Evolutionary conservation across 1,284 basidiomycete species (phyloP).

Genomic region (Bondarzewia mesenterica): DNA sequence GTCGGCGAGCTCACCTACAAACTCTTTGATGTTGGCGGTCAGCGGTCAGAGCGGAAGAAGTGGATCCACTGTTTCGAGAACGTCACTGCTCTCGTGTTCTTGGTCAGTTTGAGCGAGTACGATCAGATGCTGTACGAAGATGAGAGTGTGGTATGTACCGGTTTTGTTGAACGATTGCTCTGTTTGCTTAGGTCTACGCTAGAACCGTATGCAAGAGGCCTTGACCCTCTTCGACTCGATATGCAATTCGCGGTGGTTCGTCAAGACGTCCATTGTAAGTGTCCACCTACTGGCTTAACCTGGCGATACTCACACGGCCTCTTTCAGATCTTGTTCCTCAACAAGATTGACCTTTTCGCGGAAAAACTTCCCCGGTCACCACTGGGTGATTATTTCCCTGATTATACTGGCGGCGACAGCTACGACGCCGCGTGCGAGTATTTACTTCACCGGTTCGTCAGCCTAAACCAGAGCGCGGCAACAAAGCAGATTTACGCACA

Average conservation of each 20-base stretch:
- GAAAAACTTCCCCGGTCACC: slow-evolving; percentile 89
- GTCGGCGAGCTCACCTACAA: slow-evolving; percentile 91
- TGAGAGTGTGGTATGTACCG: slow-evolving; percentile 73
- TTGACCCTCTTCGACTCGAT: slow-evolving; percentile 94
- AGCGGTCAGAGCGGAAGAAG: slow-evolving; percentile 90
- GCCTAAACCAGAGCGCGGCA: slow-evolving; percentile 79
- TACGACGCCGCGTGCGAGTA: slow-evolving; percentile 86
- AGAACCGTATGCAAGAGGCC: slow-evolving; percentile 97
- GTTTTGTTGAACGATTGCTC: slow-evolving; percentile 1
- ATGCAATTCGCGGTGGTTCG: slow-evolving; percentile 93
- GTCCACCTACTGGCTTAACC: slow-evolving; percentile 11
- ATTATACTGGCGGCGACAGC: slow-evolving; percentile 73
- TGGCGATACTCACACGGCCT: background rate
- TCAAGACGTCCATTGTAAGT: slow-evolving; percentile 80
- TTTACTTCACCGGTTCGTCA: slow-evolving; percentile 80
- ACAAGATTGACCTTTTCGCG: slow-evolving; percentile 96
- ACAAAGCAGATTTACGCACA: slow-evolving; percentile 86
- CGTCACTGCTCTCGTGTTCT: slow-evolving; percentile 90
- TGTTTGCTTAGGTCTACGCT: slow-evolving; percentile 6
- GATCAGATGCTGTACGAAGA: slow-evolving; percentile 93
- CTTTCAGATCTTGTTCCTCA: slow-evolving; percentile 75
- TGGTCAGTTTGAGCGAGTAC: slow-evolving; percentile 91
- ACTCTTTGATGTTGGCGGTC: slow-evolving; percentile 92
- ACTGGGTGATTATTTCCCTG: slow-evolving; percentile 84
- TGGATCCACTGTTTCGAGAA: slow-evolving; percentile 98